Percentiles rank a stretch among this genome's conserved stretches.
These are phyloP conservation scores for Globisporangium recalcitrans DNA, from an alignment of 352 stramenopile genomes.

Conservation along the genomic window DNA sequence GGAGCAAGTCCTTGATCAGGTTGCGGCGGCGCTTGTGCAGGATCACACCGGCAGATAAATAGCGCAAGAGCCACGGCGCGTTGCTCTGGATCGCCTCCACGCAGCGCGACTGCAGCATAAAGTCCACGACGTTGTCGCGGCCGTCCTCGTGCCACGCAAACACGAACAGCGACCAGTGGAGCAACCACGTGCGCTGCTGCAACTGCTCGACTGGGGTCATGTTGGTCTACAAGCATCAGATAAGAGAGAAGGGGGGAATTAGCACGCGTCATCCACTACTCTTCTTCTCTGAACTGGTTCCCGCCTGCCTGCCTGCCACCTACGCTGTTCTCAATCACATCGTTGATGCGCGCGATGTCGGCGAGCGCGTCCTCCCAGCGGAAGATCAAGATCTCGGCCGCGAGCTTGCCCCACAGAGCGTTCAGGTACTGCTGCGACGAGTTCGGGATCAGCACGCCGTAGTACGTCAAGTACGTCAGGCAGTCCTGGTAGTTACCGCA, in stretches of 20 bases:
- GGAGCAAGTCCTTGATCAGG: slow-evolving; percentile 94
- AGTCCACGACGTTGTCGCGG: slow-evolving; percentile 95
- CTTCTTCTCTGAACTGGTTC: neutral
- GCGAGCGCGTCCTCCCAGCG: slow-evolving; percentile 93
- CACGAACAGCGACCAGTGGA: slow-evolving; percentile 98
- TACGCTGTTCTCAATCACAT: slow-evolving; percentile 92
- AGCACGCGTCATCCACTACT: no score
- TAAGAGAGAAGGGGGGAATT: neutral
- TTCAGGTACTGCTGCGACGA: slow-evolving; percentile 83
- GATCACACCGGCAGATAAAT: slow-evolving; percentile 96
- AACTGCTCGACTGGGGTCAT: slow-evolving; percentile 91
- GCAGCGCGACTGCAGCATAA: slow-evolving; percentile 91
- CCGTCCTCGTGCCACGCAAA: slow-evolving; percentile 91
- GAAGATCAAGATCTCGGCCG: slow-evolving; percentile 95
- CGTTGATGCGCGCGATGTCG: slow-evolving; percentile 92
- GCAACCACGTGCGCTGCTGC: slow-evolving; percentile 96
- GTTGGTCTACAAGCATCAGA: slow-evolving; percentile 28
- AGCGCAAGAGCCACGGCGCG: slow-evolving; percentile 95
- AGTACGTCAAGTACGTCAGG: slow-evolving; percentile 88
- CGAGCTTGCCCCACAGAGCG: slow-evolving; percentile 95
- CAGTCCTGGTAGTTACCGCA: slow-evolving; percentile 94
- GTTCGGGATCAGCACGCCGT: slow-evolving; percentile 83
- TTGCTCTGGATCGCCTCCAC: slow-evolving; percentile 99
- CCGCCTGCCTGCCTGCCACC: slow-evolving; percentile 17
- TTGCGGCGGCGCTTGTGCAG: slow-evolving; percentile 93